Evolutionary conservation across 2,329 filamentous ascomycete species (phyloP), one percentile per base, ranked within the genome.

Genomic region (Aspergillus phoenicis): DNA sequence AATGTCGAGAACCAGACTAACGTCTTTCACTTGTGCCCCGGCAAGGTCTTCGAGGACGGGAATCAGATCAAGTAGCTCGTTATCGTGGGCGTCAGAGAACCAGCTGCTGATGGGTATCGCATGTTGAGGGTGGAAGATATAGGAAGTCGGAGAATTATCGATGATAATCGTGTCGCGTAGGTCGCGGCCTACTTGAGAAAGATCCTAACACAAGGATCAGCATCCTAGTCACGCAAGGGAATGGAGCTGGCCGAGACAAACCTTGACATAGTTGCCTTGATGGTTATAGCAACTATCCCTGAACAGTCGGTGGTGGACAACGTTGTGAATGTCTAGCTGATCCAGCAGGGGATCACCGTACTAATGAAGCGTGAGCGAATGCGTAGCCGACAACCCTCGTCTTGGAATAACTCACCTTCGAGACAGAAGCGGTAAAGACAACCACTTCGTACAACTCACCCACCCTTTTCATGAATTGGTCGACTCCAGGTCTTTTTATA

Each of bases 61-160:
- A 77, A 99, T 98, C 71, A 99, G 83, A 77, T 99, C 95, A 72
- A 99, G 84, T 64, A 99, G 85, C 84, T 99, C 95, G 80, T 99
- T 99, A 82, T 99, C 95, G 79, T 99, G 95, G 64, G 95, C 95
- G 80, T 99, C 95, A 68, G 93, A 97, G 82, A 99, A 99, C 95
- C 95, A 99, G 84, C 94, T 98, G 85, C 93, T 97, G 81, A 99
- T 99, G 26, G 95, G 95, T 53, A 99, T 94, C 63, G 95, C 95
- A 77, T 99, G 95, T 81, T 99, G 94, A 24, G 95, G 95, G 76
- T 99, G 95, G 85, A 99, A 99, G 72, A 99, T 98, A 82, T 99
- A 99, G 11, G 94, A 98, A 4, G 95, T 99, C 2, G 95, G 95
- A 51, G 95, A 98, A 80, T 99, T 99, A 82, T 99, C 95, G 73